phyloP scores from a whole-genome alignment of 2,329 filamentous ascomycete genomes.

The Dactylellina leptospora region DNA sequence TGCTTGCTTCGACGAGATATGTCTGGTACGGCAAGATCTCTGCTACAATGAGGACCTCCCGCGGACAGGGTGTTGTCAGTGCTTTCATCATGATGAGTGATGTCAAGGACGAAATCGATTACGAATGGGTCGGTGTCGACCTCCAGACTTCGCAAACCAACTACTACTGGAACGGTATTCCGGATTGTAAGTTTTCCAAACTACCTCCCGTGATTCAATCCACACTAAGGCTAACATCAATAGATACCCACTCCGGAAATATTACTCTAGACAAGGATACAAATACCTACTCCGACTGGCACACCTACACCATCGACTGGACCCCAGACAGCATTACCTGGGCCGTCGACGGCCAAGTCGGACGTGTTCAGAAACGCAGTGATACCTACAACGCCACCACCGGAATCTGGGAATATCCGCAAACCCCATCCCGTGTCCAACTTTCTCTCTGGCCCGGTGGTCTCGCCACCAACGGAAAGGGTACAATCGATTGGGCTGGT shows the following conservation, averaged over 20 bases:
- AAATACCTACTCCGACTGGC: conserved; percentile 79
- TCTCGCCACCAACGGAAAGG: conserved; percentile 76
- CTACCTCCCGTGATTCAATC: not conserved
- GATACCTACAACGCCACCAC: conserved; percentile 87
- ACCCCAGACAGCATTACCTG: conserved; percentile 84
- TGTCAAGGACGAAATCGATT: conserved; percentile 98
- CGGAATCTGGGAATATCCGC: conserved; percentile 85
- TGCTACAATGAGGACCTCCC: conserved; percentile 82
- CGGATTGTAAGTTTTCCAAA: conserved; percentile 74
- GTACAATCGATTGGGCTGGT: conserved; percentile 91
- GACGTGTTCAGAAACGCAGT: conserved; percentile 76
- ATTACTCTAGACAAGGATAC: conserved; percentile 66
- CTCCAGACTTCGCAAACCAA: conserved; percentile 85
- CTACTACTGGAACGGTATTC: conserved; percentile 94
- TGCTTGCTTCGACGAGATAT: conserved; percentile 84
- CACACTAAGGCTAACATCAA: conserved; percentile 1
- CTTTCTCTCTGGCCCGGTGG: conserved; percentile 97
- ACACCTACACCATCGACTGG: conserved; percentile 95
- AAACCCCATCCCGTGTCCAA: conserved; percentile 89
- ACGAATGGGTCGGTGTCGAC: conserved; percentile 88
- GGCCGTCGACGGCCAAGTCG: conserved; percentile 81
- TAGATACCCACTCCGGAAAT: conserved; percentile 80
- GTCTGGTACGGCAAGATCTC: conserved; percentile 97
- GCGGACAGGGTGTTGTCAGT: conserved; percentile 89
- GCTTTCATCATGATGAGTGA: conserved; percentile 96